Conservation (phyloP, 163 green algal species). For the Trebouxia gelatinosa region DNA sequence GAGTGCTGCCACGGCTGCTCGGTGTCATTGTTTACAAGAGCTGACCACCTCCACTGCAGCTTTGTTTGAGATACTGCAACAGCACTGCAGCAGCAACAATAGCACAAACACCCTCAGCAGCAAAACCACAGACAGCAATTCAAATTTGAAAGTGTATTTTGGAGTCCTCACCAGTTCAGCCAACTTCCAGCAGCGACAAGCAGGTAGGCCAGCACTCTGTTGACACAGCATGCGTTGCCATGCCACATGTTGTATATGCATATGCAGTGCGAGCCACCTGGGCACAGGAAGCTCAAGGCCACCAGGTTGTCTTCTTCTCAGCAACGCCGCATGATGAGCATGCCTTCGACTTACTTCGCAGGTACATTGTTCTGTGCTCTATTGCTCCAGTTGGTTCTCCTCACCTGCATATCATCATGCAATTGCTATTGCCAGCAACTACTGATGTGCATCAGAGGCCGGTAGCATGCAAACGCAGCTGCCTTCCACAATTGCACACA, state of each 20-base stretch:
- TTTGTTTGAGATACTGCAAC: too few species aligned
- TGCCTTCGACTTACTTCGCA: not conserved
- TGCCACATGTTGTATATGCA: not conserved
- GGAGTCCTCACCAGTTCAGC: slow-evolving; percentile 40
- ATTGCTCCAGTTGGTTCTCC: not conserved
- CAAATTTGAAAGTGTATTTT: slow-evolving; percentile 43
- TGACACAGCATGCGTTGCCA: not conserved
- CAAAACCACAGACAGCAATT: too few species aligned
- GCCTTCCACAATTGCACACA: not conserved
- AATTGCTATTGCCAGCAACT: not conserved
- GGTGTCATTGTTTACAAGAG: too few species aligned
- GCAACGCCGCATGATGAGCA: slow-evolving; percentile 31
- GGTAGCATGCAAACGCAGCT: not conserved
- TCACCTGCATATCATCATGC: not conserved
- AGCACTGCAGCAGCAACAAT: too few species aligned
- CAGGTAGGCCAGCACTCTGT: not conserved
- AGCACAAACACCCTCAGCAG: too few species aligned
- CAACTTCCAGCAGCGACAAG: slow-evolving; percentile 11
- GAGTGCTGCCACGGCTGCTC: too few species aligned
- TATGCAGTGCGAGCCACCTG: slow-evolving; percentile 46
- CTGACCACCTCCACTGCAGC: too few species aligned
- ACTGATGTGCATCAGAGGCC: not conserved
- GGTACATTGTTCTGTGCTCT: not conserved
- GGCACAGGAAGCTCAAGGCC: slow-evolving; percentile 32
- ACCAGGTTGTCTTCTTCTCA: slow-evolving; percentile 40